Evolutionary conservation across 1,284 basidiomycete species (phyloP).

Genomic region (Rhodofomes roseus): DNA sequence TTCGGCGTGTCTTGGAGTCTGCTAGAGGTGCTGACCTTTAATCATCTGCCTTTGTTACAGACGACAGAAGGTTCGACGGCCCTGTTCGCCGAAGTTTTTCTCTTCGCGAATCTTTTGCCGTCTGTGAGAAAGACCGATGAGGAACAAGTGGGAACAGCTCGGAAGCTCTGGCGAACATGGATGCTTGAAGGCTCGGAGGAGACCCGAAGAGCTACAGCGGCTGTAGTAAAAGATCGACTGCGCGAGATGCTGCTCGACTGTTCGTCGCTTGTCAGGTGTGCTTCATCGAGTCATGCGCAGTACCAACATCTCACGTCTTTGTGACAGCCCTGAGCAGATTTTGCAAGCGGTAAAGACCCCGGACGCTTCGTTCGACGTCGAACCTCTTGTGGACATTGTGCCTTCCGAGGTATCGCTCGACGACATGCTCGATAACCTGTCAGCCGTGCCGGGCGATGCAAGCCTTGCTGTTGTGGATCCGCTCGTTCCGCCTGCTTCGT

Average conservation of each 20-base stretch:
- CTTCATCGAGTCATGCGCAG: neutral
- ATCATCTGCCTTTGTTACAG: conserved; percentile 14
- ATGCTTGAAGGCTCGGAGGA: conserved; percentile 14
- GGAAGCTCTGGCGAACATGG: conserved; percentile 23
- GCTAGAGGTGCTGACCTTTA: conserved; percentile 28
- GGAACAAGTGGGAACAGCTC: conserved; percentile 12
- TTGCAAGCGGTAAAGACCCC: conserved; percentile 7
- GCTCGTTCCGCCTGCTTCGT: conserved; percentile 46
- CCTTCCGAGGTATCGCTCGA: conserved; percentile 48
- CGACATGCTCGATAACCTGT: conserved; percentile 42
- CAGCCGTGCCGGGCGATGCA: conserved; percentile 46
- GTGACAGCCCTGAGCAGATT: conserved; percentile 14
- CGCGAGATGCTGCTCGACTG: conserved; percentile 38
- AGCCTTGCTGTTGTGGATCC: conserved; percentile 63
- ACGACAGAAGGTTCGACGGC: conserved; percentile 8
- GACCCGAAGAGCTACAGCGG: conserved; percentile 23
- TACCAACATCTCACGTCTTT: neutral
- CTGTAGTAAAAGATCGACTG: conserved; percentile 39
- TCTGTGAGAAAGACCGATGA: conserved; percentile 19
- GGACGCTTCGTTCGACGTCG: conserved; percentile 5
- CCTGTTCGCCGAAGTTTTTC: conserved; percentile 42
- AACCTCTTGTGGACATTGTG: conserved; percentile 47
- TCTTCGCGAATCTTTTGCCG: conserved; percentile 46
- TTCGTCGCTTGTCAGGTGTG: conserved; percentile 26
- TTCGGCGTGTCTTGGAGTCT: conserved; percentile 31